Evolutionary conservation across 1,139 yeast genomes (phyloP), one percentile per base, ranked within the genome.

Genomic region (Pichia sp.): DNA sequence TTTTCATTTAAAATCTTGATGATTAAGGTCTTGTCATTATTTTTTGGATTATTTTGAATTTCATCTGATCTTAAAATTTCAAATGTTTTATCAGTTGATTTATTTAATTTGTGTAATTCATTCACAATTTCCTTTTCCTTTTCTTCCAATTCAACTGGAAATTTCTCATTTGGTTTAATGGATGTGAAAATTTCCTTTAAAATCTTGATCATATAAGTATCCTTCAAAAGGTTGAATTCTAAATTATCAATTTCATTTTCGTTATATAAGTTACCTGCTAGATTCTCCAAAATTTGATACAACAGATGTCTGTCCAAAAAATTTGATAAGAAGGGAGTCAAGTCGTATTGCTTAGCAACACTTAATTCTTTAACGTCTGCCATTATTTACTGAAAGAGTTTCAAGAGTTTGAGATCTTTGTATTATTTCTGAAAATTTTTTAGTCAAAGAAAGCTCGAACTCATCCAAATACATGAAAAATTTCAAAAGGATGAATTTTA

Each of bases 301-400:
- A 72, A 65, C 57, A 78, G 62, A 54, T 77, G 81, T 53, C 82
- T 70, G 60, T 79, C 85, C 55, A 79, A 62, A 55, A 75, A 77
- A 40, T 76, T 77, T 53, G 73, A 63, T 51, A 77, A 61, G 58
- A 71, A 71, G 45, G 67, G 66, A 11, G 81, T 74, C 55, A 78
- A 62, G 53, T 77, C 82, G 59, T 72, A 72, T 48, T 66, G 54
- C 47, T 65, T 64, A 10, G 71, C 71, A 42, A 63, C 55, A 37
- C 54, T 64, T 37, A 65, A 46, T 52, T 68, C 71, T 16, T 16
- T 16, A 16, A 16, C 23, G 23, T 16, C 23, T 16, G 23, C 2
- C 23, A 16, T 16, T 16, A 16, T 16, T 16, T 16, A 16, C 23
- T 16, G 23, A 16, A 16, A 16, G 23, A 16, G 23, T 16, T 16